A percentile compares a stretch with the other conserved stretches of the same genome.
phyloP scores from a whole-genome alignment of 148 eudicot species.

The Arctostaphylos glauca region DNA sequence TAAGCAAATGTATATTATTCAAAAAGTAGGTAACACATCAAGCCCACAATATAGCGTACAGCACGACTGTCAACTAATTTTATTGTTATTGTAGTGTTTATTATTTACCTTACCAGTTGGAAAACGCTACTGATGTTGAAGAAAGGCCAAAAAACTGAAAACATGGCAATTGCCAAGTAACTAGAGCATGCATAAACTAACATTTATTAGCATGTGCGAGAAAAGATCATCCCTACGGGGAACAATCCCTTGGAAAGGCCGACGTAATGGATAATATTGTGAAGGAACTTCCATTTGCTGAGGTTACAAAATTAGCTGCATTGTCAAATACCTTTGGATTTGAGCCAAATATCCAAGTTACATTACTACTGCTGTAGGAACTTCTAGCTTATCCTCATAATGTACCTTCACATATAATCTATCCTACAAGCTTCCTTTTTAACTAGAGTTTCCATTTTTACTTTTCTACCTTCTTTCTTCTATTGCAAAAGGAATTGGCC shows the following conservation, averaged over 20 bases:
- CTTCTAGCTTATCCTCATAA: not conserved
- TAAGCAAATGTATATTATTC: not conserved
- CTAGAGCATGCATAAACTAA: not conserved
- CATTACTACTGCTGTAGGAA: not conserved
- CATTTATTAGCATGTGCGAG: not conserved
- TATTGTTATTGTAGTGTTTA: not conserved
- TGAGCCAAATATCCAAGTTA: not conserved
- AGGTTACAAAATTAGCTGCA: not conserved
- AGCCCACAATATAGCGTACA: not conserved
- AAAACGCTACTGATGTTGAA: not conserved
- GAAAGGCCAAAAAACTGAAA: not conserved
- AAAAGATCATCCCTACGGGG: not conserved
- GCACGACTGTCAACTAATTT: not conserved
- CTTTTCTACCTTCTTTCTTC: not conserved
- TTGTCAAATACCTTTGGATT: not conserved
- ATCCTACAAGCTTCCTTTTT: too few relatives aligned
- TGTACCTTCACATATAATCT: not conserved
- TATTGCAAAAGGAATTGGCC: not conserved
- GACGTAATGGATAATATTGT: not conserved
- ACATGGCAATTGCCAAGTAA: not conserved
- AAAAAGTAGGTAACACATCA: not conserved
- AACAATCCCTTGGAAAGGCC: not conserved
- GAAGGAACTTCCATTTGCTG: not conserved
- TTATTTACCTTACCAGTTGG: not conserved
- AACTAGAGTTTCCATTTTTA: not conserved